A percentile compares a stretch with the other conserved stretches of the same genome.
These are phyloP conservation scores for Aegilops longissima DNA, from an alignment of 176 grass and related monocot species.

Conservation along the genomic window DNA sequence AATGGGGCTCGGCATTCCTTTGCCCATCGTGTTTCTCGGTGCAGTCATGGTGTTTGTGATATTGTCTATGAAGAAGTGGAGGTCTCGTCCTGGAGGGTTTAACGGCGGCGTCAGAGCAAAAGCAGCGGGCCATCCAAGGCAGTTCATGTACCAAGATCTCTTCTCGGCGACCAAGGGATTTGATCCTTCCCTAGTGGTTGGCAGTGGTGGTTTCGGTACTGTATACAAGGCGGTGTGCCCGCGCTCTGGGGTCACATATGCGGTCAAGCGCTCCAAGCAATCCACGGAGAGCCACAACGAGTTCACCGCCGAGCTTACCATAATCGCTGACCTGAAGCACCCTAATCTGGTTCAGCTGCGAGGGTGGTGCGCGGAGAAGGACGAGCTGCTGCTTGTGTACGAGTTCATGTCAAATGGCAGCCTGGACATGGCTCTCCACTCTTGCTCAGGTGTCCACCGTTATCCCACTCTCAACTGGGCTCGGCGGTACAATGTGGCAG, in stretches of 20 bases:
- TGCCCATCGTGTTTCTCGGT: conserved; percentile 6
- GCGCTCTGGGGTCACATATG: conserved; percentile 31
- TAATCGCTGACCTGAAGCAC: conserved; percentile 50
- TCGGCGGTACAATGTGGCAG: conserved; percentile 45
- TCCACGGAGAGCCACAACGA: conserved; percentile 42
- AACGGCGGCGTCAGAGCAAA: neutral
- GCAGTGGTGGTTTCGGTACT: conserved; percentile 43
- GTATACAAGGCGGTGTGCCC: conserved; percentile 45
- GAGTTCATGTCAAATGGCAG: conserved; percentile 58
- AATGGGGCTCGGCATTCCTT: conserved; percentile 27
- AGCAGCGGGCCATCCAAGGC: conserved; percentile 21
- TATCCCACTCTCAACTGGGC: conserved; percentile 29
- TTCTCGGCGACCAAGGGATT: conserved; percentile 40
- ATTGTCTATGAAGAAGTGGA: conserved; percentile 42
- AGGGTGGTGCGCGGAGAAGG: conserved; percentile 49
- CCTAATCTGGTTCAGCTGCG: conserved; percentile 57
- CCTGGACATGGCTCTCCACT: conserved; percentile 48
- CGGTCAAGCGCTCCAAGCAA: conserved; percentile 51
- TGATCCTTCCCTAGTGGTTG: conserved; percentile 44
- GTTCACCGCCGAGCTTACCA: conserved; percentile 46
- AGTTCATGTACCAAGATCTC: conserved; percentile 47
- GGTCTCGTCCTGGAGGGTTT: neutral
- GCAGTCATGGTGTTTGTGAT: conserved; percentile 40
- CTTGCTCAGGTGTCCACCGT: neutral
- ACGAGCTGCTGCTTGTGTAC: conserved; percentile 57